Conservation (phyloP, 2,329 filamentous ascomycete species). For the Penicillium sp. region DNA sequence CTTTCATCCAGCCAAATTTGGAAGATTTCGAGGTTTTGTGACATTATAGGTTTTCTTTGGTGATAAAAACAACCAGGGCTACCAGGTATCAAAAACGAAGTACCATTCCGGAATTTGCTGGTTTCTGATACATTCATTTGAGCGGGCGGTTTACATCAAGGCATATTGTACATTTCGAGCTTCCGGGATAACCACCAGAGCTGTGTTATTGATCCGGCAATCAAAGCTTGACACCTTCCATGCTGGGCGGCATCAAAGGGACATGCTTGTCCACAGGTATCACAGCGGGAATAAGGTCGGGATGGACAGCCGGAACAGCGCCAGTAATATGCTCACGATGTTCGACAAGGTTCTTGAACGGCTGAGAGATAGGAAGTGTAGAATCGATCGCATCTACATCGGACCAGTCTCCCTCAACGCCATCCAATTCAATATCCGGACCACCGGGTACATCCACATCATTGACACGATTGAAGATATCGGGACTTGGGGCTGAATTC, state of each 20-base stretch:
- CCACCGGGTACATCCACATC: neutral
- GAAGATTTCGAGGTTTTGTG: no score
- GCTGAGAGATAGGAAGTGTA: conserved; percentile 1
- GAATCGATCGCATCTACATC: conserved; percentile 7
- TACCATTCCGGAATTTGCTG: no score
- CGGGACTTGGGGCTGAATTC: neutral
- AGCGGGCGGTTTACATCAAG: neutral
- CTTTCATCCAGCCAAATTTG: no score
- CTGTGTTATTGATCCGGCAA: neutral
- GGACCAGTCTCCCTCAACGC: conserved; percentile 3
- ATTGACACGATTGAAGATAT: neutral
- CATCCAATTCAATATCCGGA: neutral
- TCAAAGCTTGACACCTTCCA: conserved; percentile 2
- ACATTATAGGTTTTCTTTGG: neutral
- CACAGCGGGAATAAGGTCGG: neutral
- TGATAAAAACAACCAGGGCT: neutral
- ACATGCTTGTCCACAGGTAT: neutral
- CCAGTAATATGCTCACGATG: neutral
- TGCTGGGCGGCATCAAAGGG: neutral
- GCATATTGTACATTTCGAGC: neutral
- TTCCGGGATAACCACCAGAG: neutral
- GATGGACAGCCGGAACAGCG: neutral
- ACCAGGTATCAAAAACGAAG: neutral
- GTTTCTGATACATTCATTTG: neutral
- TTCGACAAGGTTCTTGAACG: conserved; percentile 1